These are phyloP conservation scores for Cercospora sp. DNA, from an alignment of 2,329 filamentous ascomycete genomes.

Conservation along the genomic window DNA sequence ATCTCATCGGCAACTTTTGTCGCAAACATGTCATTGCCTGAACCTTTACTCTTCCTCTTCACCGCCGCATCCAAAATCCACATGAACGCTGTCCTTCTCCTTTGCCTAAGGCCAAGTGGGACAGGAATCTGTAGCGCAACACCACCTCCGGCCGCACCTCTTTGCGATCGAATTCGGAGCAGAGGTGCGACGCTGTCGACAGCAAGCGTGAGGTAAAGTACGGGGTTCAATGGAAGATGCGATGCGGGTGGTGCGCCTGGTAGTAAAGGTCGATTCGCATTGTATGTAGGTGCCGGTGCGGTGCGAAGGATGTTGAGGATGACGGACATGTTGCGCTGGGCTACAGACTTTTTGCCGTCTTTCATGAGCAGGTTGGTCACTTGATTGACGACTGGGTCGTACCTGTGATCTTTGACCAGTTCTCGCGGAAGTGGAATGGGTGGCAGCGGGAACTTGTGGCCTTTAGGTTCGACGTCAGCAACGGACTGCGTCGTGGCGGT, in stretches of 20 bases:
- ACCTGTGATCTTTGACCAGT: slow-evolving; percentile 72
- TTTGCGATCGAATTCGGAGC: slow-evolving; percentile 72
- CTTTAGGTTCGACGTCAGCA: slow-evolving; percentile 51
- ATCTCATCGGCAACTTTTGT: slow-evolving; percentile 82
- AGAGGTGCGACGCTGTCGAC: slow-evolving; percentile 92
- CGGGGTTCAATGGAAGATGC: slow-evolving; percentile 83
- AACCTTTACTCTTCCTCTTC: slow-evolving; percentile 72
- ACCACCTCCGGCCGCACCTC: slow-evolving; percentile 83
- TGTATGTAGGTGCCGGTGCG: slow-evolving; percentile 73
- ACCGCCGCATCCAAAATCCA: slow-evolving; percentile 88
- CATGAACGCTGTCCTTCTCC: slow-evolving; percentile 73
- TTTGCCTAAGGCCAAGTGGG: slow-evolving; percentile 72
- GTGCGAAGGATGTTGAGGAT: slow-evolving; percentile 84
- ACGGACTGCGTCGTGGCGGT: slow-evolving; percentile 17
- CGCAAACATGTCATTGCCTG: slow-evolving; percentile 71
- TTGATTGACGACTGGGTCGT: slow-evolving; percentile 82
- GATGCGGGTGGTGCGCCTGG: slow-evolving; percentile 72
- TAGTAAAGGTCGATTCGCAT: slow-evolving; percentile 68
- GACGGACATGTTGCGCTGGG: slow-evolving; percentile 87
- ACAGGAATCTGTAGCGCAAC: slow-evolving; percentile 77
- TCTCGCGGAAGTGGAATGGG: slow-evolving; percentile 63
- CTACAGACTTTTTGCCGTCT: slow-evolving; percentile 83
- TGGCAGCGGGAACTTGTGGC: slow-evolving; percentile 79
- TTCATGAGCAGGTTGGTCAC: slow-evolving; percentile 88
- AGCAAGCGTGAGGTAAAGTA: slow-evolving; percentile 84